Conservation (phyloP, 2,329 filamentous ascomycete genomes). For the Fusarium longipes region DNA sequence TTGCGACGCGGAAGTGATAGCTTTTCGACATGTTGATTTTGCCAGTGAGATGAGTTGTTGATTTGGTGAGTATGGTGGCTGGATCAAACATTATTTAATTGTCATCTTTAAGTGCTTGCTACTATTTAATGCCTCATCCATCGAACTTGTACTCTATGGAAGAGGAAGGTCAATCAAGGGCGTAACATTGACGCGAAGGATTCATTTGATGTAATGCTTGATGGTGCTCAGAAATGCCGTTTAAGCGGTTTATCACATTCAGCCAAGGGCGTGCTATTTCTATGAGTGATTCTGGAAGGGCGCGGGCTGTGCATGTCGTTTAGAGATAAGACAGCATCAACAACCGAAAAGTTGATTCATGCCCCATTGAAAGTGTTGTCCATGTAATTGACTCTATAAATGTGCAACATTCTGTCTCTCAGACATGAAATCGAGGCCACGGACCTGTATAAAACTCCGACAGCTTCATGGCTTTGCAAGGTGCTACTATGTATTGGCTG, state of each 20-base stretch:
- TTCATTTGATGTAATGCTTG: neutral
- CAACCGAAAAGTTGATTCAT: neutral
- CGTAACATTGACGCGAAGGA: constrained; percentile 15
- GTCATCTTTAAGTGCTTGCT: neutral
- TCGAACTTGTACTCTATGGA: neutral
- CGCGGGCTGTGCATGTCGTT: neutral
- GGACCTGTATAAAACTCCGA: neutral
- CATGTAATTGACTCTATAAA: too few relatives aligned
- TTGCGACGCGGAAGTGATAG: constrained; percentile 54
- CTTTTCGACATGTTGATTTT: neutral
- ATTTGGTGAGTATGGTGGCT: neutral
- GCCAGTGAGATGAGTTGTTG: neutral
- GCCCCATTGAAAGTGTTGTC: neutral
- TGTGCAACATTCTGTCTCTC: neutral
- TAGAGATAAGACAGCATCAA: neutral
- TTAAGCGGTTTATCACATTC: neutral
- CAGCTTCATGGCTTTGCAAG: neutral
- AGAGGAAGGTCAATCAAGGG: constrained; percentile 23
- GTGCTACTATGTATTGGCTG: neutral
- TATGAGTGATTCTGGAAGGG: neutral
- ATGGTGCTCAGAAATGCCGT: neutral
- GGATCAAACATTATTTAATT: neutral
- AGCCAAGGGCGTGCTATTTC: constrained; percentile 1
- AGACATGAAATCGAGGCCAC: neutral
- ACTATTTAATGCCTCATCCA: constrained; percentile 25